Base-by-base conservation (phyloP, 2,329 filamentous ascomycete species). In the Plenodomus biglobosus region DNA sequence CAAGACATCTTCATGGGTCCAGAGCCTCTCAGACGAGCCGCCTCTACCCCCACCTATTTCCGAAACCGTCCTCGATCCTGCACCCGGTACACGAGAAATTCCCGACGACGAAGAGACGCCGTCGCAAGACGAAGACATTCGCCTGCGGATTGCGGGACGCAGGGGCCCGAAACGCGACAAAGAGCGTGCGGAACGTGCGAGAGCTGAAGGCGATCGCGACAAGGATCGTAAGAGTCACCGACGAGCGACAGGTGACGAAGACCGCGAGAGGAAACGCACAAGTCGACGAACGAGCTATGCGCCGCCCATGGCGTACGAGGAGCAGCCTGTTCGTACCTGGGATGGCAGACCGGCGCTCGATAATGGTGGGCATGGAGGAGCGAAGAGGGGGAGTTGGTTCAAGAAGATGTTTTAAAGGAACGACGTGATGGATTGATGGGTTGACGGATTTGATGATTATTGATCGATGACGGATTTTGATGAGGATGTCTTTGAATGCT, bases 1-100 rank as follows among this genome's bases (percentile, higher is more conserved):
- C 65, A 79, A 79, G 65, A 79, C 77, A 4, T 72, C 72, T 1
- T 76, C 73, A 0, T 80, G 77, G 77, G 76, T 80, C 8, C 65
- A 78, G 48, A 73, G 68, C 1, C 58, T 80, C 42, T 73, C 70
- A 42, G 71, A 73, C 39, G 73, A 76, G 24, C 75, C 75, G 17
- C 76, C 77, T 3, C 71, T 74, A 4, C 76, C 76, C 3, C 72
- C 75, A 1, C 76, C 76, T 40, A 65, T 73, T 37, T 65, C 65
- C 11, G 75, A 74, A 47, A 79, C 77, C 2, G 76, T 80, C 38
- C 64, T 79, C 46, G 77, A 80, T 43, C 60, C 59, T 3, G 56
- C 56, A 1, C 69, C 69, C 0, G 64, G 61, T 20, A 48, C 47
- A 15, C 62, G 58, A 44, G 62, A 63, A 4, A 52, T 41, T 1